phyloP scores from a whole-genome alignment of 257 asterid species.

The Voacanga thouarsii region DNA sequence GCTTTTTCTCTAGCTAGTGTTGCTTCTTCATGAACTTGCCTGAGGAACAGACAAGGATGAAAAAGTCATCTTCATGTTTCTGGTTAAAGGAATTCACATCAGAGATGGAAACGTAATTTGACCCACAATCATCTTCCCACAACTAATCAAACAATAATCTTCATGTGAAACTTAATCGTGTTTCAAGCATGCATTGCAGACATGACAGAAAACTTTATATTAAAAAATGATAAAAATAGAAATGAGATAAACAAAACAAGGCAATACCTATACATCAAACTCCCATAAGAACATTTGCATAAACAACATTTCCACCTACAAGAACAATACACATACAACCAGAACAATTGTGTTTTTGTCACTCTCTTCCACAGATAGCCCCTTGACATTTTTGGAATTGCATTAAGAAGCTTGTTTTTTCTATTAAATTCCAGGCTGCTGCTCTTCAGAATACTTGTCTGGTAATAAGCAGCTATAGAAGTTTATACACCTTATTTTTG shows the following conservation, averaged over 20 bases:
- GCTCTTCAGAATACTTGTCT: neutral
- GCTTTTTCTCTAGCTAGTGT: conserved; percentile 85
- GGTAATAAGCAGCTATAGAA: neutral
- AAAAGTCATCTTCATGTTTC: neutral
- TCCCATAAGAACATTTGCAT: neutral
- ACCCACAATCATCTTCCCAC: neutral
- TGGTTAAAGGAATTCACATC: neutral
- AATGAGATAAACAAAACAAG: neutral
- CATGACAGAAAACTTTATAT: neutral
- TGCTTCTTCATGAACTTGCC: conserved; percentile 98
- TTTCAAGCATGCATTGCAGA: neutral
- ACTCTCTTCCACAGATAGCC: neutral
- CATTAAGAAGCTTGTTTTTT: too few species aligned
- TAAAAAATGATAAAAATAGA: neutral
- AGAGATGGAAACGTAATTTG: neutral
- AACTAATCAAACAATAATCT: neutral
- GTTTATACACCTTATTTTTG: too few species aligned
- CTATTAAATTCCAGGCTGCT: neutral
- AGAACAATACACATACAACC: neutral
- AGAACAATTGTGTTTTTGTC: neutral
- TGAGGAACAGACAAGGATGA: conserved; percentile 25
- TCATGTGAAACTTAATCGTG: neutral
- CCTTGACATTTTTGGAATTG: neutral
- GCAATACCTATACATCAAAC: neutral
- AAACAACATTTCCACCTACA: neutral